phyloP scores from a whole-genome alignment of 305 asterid genomes.

The Fraxinus floribunda region DNA sequence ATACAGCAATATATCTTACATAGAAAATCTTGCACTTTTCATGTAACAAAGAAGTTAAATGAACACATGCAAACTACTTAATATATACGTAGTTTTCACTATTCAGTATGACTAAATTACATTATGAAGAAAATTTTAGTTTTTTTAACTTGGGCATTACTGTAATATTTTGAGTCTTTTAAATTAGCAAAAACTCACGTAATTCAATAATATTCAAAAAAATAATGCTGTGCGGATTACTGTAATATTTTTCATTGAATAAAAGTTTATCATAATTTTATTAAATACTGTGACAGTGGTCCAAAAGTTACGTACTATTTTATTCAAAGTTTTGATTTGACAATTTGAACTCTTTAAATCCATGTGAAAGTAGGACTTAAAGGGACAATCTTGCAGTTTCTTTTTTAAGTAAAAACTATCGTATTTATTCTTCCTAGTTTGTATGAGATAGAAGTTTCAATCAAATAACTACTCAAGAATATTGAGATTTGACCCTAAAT shows the following conservation, averaged over 20 bases:
- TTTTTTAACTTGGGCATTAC: background rate
- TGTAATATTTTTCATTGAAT: background rate
- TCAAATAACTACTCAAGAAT: background rate
- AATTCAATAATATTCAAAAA: background rate
- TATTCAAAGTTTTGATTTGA: background rate
- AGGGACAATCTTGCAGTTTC: background rate
- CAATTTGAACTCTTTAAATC: background rate
- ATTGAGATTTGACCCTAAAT: background rate
- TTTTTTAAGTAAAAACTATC: background rate
- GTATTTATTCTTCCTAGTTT: background rate
- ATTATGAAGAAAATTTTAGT: background rate
- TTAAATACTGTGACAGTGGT: background rate
- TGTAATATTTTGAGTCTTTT: background rate
- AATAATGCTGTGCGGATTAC: background rate
- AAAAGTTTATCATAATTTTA: background rate
- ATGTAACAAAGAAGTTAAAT: background rate
- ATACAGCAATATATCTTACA: background rate
- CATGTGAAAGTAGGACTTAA: background rate
- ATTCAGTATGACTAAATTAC: background rate
- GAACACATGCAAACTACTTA: background rate
- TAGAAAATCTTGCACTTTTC: background rate
- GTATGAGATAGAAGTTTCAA: background rate
- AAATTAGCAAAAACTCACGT: background rate
- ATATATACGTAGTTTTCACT: background rate
- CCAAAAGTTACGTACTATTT: background rate